Evolutionary conservation across 768 basidiomycete species (phyloP).

Genomic region (Collybia sp.): DNA sequence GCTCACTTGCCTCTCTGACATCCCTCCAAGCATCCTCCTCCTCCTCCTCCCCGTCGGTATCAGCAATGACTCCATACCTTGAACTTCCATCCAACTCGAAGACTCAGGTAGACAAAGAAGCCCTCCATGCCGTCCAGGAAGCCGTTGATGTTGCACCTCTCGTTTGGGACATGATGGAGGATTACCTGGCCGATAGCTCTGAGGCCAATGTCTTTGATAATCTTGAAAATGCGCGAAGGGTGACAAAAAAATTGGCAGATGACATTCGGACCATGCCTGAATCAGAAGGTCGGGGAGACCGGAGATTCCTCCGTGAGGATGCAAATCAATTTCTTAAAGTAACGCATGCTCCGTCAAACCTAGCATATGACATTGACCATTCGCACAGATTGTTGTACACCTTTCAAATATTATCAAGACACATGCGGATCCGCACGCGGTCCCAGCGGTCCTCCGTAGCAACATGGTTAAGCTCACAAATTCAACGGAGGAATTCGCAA

Average conservation of each 20-base stretch:
- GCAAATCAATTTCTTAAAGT: constrained; percentile 84
- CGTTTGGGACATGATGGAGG: constrained; percentile 81
- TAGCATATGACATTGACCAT: neutral
- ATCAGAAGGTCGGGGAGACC: constrained; percentile 48
- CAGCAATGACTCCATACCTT: constrained; percentile 30
- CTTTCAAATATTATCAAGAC: constrained; percentile 71
- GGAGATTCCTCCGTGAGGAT: constrained; percentile 66
- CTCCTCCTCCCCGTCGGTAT: constrained; percentile 32
- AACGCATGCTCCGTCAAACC: constrained; percentile 6
- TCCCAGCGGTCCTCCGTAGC: constrained; percentile 50
- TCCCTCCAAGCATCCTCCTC: constrained; percentile 29
- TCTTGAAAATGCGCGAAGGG: constrained; percentile 56
- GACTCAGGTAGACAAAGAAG: constrained; percentile 71
- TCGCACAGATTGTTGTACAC: constrained; percentile 62
- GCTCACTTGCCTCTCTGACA: constrained; percentile 25
- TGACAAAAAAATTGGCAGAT: constrained; percentile 59
- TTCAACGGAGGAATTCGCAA: constrained; percentile 83
- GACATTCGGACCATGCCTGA: constrained; percentile 56
- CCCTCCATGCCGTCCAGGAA: constrained; percentile 70
- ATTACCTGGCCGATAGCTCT: constrained; percentile 49
- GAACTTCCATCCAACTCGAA: constrained; percentile 52
- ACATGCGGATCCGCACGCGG: constrained; percentile 53
- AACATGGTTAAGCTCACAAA: constrained; percentile 77
- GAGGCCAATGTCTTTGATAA: constrained; percentile 45
- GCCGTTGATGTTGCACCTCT: constrained; percentile 77